Evolutionary conservation across 2,329 filamentous ascomycete species (phyloP).

Genomic region (Botryotinia globosa): DNA sequence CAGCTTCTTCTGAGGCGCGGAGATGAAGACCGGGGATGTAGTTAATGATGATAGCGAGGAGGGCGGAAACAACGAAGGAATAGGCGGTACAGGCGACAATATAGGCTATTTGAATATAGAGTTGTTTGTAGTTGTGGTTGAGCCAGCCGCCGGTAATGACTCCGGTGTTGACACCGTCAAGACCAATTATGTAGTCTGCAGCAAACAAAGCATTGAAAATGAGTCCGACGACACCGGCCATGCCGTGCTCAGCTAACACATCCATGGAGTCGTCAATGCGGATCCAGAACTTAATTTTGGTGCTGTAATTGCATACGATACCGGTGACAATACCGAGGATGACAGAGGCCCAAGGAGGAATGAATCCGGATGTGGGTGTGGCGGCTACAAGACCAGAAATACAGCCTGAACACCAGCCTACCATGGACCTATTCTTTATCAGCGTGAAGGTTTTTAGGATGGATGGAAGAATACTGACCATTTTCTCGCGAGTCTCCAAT

Average conservation of each 20-base stretch:
- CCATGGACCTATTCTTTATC: constrained; percentile 59
- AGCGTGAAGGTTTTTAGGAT: background rate
- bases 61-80: constrained; percentile 69
- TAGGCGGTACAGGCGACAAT: constrained; percentile 65
- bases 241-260: constrained; percentile 68
- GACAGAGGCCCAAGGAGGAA: constrained; percentile 65
- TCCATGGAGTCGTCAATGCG: constrained; percentile 69
- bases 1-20: constrained; percentile 75
- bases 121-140: constrained; percentile 68
- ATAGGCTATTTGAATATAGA: constrained; percentile 80
- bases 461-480: constrained; percentile 39
- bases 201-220: constrained; percentile 73
- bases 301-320: constrained; percentile 64
- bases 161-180: constrained; percentile 73
- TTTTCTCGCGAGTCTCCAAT: constrained; percentile 69
- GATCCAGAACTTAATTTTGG: constrained; percentile 55
- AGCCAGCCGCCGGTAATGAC: constrained; percentile 65
- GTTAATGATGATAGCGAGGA: constrained; percentile 74
- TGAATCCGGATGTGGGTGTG: constrained; percentile 66
- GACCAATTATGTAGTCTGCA: constrained; percentile 66
- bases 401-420: constrained; percentile 69
- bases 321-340: constrained; percentile 65
- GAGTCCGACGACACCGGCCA: constrained; percentile 67
- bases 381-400: constrained; percentile 70
- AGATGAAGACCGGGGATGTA: constrained; percentile 74